A percentile compares a stretch with the other conserved stretches of the same genome.
Evolutionary conservation across 2,329 filamentous ascomycete species (phyloP).

Genomic region (Calycina herbarum): DNA sequence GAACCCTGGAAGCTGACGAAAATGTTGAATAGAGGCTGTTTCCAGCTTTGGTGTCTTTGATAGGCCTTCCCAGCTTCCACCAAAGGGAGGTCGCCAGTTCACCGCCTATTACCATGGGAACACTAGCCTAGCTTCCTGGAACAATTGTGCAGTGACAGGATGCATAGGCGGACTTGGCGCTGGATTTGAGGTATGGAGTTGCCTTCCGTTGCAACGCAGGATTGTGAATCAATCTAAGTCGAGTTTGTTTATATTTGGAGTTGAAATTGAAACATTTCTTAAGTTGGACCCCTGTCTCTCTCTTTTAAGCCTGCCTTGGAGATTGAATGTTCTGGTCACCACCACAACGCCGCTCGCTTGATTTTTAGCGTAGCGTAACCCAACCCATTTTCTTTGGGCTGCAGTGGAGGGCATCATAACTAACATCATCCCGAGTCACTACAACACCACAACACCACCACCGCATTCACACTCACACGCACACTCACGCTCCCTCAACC

Average conservation of each 20-base stretch:
- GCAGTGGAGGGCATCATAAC: not conserved
- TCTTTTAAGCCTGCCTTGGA: not conserved
- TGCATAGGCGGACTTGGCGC: too few species aligned
- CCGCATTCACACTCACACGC: not conserved
- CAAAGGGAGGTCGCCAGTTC: not conserved
- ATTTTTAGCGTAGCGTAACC: not conserved
- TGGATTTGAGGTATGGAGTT: not conserved
- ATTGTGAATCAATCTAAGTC: not conserved
- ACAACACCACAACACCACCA: not conserved
- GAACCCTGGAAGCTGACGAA: not conserved
- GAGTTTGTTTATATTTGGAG: not conserved
- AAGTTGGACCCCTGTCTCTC: not conserved
- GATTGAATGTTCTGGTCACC: not conserved
- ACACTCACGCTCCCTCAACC: not conserved
- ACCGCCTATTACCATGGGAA: constrained; percentile 2
- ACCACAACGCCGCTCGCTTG: not conserved
- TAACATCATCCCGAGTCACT: constrained; percentile 1
- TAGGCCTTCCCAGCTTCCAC: not conserved
- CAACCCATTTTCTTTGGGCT: not conserved
- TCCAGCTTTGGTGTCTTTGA: not conserved
- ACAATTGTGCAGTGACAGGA: too few species aligned
- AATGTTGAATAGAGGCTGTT: not conserved
- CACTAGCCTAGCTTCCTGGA: not conserved
- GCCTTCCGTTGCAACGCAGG: not conserved
- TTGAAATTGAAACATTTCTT: not conserved